Percentiles rank a stretch among this genome's conserved stretches.
Conservation (phyloP, 2,329 filamentous ascomycete genomes). For the Arthrobotrys sinensis region DNA sequence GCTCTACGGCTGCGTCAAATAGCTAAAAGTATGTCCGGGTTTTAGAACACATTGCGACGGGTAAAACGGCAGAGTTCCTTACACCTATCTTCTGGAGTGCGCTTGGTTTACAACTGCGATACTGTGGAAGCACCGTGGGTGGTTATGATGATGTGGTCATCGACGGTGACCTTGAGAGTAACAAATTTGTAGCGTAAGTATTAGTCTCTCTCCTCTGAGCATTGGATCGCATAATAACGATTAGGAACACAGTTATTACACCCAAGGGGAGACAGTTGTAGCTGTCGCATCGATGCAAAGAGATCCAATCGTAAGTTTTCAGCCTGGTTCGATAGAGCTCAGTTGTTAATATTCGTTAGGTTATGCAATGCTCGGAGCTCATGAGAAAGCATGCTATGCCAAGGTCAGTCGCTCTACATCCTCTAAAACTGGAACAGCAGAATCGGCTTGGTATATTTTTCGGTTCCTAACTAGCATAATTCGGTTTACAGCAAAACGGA, state of each 20-base stretch:
- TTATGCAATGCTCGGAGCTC: slow-evolving; percentile 54
- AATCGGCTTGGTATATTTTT: not conserved
- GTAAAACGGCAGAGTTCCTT: slow-evolving; percentile 77
- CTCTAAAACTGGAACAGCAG: not conserved
- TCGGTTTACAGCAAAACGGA: slow-evolving; percentile 42
- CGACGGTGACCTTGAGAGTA: slow-evolving; percentile 81
- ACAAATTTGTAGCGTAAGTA: slow-evolving; percentile 85
- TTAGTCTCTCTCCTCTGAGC: not conserved
- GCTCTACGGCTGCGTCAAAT: not conserved
- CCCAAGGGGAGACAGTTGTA: slow-evolving; percentile 74
- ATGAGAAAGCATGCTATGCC: slow-evolving; percentile 52
- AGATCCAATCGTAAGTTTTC: slow-evolving; percentile 78
- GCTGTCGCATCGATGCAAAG: slow-evolving; percentile 91
- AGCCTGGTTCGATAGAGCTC: not conserved
- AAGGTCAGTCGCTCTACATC: slow-evolving; percentile 25
- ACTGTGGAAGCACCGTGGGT: slow-evolving; percentile 87
- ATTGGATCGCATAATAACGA: not conserved
- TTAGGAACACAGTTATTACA: slow-evolving; percentile 43
- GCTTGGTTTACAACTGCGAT: slow-evolving; percentile 87
- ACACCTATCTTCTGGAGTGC: slow-evolving; percentile 98
- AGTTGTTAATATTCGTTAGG: slow-evolving; percentile 3
- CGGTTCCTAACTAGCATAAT: not conserved
- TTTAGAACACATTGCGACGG: slow-evolving; percentile 79
- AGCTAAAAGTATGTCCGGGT: not conserved
- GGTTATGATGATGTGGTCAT: slow-evolving; percentile 91